phyloP scores from a whole-genome alignment of 495 filamentous ascomycete species.

The Aspergillus steynii region DNA sequence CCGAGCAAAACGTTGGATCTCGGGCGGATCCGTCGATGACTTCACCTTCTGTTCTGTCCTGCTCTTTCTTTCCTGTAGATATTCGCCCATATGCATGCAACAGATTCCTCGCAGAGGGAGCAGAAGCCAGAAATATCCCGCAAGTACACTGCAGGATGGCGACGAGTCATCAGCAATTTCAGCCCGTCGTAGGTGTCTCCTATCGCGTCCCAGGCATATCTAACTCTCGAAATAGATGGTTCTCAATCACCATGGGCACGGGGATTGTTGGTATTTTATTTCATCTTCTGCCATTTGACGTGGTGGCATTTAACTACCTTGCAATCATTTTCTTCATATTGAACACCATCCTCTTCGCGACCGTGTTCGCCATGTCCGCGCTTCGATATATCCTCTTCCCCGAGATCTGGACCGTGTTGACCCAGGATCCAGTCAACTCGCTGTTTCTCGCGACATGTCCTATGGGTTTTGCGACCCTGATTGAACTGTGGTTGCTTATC shows the following conservation, averaged over 20 bases:
- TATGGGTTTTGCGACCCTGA: conserved; percentile 52
- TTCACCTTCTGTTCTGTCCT: background rate
- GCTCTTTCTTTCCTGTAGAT: background rate
- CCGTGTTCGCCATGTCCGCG: conserved; percentile 36
- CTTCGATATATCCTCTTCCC: conserved; percentile 51
- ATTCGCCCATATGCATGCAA: background rate
- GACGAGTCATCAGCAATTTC: conserved; percentile 47
- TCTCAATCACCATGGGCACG: conserved; percentile 51
- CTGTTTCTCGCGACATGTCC: conserved; percentile 49
- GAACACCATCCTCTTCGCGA: conserved; percentile 42
- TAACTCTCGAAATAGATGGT: conserved; percentile 33
- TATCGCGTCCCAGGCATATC: background rate
- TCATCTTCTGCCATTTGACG: conserved; percentile 39
- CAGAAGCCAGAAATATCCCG: background rate
- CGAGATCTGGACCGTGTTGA: conserved; percentile 46
- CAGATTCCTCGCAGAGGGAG: background rate
- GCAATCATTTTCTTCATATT: conserved; percentile 46
- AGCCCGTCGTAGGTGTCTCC: conserved; percentile 43
- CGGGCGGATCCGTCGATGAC: background rate
- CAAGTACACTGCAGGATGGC: conserved; percentile 36
- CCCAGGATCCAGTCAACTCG: conserved; percentile 46
- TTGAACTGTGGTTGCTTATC: conserved; percentile 47
- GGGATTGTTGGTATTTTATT: conserved; percentile 50
- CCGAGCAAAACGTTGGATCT: background rate
- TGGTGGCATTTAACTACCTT: conserved; percentile 36